Base-by-base conservation (phyloP, 106 monocot species). In the Allium sativum region DNA sequence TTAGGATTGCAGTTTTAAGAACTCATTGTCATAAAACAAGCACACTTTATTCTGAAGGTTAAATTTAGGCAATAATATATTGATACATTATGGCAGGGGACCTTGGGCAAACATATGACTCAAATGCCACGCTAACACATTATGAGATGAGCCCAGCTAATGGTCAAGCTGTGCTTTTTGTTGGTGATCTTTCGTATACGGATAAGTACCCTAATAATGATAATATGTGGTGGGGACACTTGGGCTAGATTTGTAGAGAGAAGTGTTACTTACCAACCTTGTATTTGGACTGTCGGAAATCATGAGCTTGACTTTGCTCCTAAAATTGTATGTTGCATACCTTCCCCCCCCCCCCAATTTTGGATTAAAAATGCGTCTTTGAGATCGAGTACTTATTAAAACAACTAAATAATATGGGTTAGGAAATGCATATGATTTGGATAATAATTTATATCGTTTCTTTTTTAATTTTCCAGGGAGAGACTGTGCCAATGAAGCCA, bases 211-310 rank as follows among this genome's bases (percentile, higher is more conserved):
- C 84, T 12, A 16, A 76, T 43, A 79, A 93, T 71, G 85, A 89
- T 68, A 93, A 93, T 68, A 70, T 77, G 12, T 75, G 88, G 31
- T 93, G 93, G 93, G 93, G 89, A 55, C 82, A 88, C 14, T 93
- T 84, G 93, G 93, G 89, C 77, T 16, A 82, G 93, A 17, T 93
- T 93, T 64, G 58, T 74, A 1, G 85, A 93, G 84, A 85, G 85
- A 53, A 84, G 79, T 58, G 48, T 70, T 53, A 83, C 83, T 18
- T 88, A 84, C 68, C 89, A 93, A 53, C 93, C 93, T 45, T 94
- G 79, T 79, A 89, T 93, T 59, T 93, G 88, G 93, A 83, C 85
- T 22, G 80, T 79, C 7, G 93, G 93, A 20, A 93, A 93, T 56
- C 88, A 93, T 64, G 93, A 93, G 69, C 66, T 93, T 44, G 85